Evolutionary conservation across 2,329 filamentous ascomycete species (phyloP), one percentile per base, ranked within the genome.

Genomic region (Verticillium alfalfae): DNA sequence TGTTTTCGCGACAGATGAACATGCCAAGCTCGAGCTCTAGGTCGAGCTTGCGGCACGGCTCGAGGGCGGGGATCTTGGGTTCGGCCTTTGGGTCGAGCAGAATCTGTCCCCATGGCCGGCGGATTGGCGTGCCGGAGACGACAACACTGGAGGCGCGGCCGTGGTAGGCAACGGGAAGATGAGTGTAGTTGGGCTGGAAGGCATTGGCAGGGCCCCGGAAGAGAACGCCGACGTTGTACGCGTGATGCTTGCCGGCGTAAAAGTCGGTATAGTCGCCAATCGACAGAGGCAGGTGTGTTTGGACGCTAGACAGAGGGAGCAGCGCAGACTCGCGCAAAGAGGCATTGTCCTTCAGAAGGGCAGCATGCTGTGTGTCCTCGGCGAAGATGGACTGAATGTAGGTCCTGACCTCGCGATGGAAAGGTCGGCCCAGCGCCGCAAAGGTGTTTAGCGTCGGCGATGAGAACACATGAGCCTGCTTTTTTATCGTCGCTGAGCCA

Each of bases 201-300:
- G 90, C 90, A 66, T 92, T 91, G 16, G 84, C 82, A 0, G 88
- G 83, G 0, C 89, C 90, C 38, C 91, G 85, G 76, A 94, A 92
- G 26, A 93, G 81, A 1, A 85, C 82, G 4, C 90, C 90, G 9
- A 90, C 80, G 67, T 76, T 77, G 78, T 87, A 90, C 5, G 91
- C 91, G 74, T 95, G 91, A 70, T 93, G 88, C 68, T 88, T 77
- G 57, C 91, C 90, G 15, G 89, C 91, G 70, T 91, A 95, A 76
- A 94, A 95, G 71, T 95, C 91, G 2, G 91, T 92, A 72, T 94
- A 94, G 71, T 94, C 91, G 37, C 90, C 89, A 68, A 94, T 91
- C 41, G 84, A 79, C 79, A 95, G 85, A 1, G 91, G 91, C 1
- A 94, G 68, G 66, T 93, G 90, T 68, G 83, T 88, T 63, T 78